Percentiles rank a stretch among this genome's conserved stretches.
phyloP scores from a whole-genome alignment of 2,329 filamentous ascomycete species.

The Verticillium isaacii region DNA sequence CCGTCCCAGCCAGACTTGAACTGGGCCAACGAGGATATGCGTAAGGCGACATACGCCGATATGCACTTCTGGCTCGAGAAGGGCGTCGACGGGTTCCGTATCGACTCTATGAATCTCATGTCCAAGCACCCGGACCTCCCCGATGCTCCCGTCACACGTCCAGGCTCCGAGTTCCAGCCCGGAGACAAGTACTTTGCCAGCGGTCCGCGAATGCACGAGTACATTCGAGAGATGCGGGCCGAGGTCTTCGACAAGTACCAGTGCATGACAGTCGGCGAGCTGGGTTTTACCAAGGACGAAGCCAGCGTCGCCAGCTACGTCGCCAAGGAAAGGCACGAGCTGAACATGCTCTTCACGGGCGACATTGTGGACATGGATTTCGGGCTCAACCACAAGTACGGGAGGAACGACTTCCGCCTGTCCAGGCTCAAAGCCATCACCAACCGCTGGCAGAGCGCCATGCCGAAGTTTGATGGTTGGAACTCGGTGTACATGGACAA shows the following conservation, averaged over 20 bases:
- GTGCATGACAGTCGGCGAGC: conserved; percentile 53
- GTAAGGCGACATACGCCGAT: conserved; percentile 53
- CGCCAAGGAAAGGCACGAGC: conserved; percentile 31
- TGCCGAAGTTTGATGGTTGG: conserved; percentile 34
- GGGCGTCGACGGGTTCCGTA: conserved; percentile 53
- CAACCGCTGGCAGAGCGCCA: conserved; percentile 30
- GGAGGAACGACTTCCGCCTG: conserved; percentile 33
- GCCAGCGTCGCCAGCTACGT: conserved; percentile 42
- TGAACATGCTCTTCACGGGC: conserved; percentile 21
- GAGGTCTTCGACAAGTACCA: conserved; percentile 42
- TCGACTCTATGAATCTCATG: conserved; percentile 55
- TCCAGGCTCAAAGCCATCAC: conserved; percentile 29
- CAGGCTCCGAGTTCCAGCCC: conserved; percentile 16
- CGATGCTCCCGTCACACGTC: conserved; percentile 35
- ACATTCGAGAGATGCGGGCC: conserved; percentile 42
- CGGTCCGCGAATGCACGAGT: conserved; percentile 51
- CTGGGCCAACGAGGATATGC: conserved; percentile 57
- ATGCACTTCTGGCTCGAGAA: conserved; percentile 63
- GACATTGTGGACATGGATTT: conserved; percentile 27
- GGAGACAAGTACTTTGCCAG: conserved; percentile 43
- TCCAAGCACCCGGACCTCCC: conserved; percentile 46
- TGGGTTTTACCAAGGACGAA: conserved; percentile 40
- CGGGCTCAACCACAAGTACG: conserved; percentile 29
- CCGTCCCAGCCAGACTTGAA: conserved; percentile 64
- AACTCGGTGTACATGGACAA: conserved; percentile 51